Percentiles rank a stretch among this genome's conserved stretches.
Evolutionary conservation across 2,329 filamentous ascomycete genomes (phyloP).

Genomic region (Cladosporium oxysporum): DNA sequence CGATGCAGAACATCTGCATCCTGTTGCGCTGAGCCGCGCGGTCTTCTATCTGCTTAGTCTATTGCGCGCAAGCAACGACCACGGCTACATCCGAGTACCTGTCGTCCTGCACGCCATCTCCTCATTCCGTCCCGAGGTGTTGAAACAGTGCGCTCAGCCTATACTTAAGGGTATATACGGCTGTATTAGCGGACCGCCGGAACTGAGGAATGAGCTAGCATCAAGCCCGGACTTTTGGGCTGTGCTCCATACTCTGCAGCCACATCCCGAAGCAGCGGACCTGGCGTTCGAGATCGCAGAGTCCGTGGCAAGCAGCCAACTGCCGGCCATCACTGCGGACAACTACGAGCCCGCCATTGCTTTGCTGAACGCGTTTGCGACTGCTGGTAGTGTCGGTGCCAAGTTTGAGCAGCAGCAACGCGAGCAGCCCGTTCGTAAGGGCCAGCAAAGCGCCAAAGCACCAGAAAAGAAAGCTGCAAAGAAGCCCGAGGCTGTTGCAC

Average conservation of each 20-base stretch:
- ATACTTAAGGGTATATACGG: conserved; percentile 76
- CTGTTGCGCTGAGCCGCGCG: conserved; percentile 78
- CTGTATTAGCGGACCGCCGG: conserved; percentile 76
- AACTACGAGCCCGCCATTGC: conserved; percentile 89
- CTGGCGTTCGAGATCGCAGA: conserved; percentile 87
- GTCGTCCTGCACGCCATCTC: conserved; percentile 90
- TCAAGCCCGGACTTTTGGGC: conserved; percentile 98
- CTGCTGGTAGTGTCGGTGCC: conserved; percentile 73
- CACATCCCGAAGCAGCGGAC: conserved; percentile 65
- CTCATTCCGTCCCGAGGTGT: conserved; percentile 74
- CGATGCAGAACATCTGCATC: conserved; percentile 76
- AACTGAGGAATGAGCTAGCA: conserved; percentile 87
- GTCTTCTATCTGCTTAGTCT: conserved; percentile 85
- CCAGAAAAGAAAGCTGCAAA: conserved; percentile 42
- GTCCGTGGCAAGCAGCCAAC: conserved; percentile 69
- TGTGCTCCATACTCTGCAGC: conserved; percentile 74
- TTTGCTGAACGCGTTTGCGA: conserved; percentile 86
- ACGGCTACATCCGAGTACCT: conserved; percentile 88
- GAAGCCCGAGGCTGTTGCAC: conserved; percentile 70
- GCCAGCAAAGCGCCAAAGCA: conserved; percentile 26
- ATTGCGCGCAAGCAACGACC: conserved; percentile 81
- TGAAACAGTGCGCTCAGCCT: conserved; percentile 74
- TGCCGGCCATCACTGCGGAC: conserved; percentile 84
- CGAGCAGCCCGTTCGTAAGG: conserved; percentile 18
- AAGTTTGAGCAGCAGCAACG: conserved; percentile 61